Base-by-base conservation (phyloP, 345 rosid genomes). In the Microthlaspi erraticum region DNA sequence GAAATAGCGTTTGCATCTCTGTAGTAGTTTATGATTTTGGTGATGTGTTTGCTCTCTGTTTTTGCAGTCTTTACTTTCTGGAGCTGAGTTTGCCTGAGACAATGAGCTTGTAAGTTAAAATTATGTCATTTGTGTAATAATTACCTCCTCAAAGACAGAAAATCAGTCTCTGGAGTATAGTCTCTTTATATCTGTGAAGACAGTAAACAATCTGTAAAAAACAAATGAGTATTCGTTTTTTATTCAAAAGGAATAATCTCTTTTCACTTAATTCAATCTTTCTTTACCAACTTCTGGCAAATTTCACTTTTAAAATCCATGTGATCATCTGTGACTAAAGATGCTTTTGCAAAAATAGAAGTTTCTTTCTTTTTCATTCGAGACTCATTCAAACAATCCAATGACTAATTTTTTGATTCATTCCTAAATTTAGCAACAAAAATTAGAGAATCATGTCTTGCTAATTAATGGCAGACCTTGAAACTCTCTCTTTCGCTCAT, bases 21-120 rank as follows among this genome's bases (percentile, higher is more conserved):
- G 34, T 60, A 10, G 17, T 14, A 48, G 54, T 29, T 53, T 18
- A 32, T 58, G 60, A 58, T 32, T 13, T 44, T 61, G 69, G 46
- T 75, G 64, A 52, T 55, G 17, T 69, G 36, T 36, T 54, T 70
- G 16, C 4, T 55, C 51, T 64, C 32, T 77, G 43, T 60, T 17
- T 38, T 38, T 57, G 85, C 93, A 92, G 97, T 80, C 79, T 92
- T 56, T 90, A 90, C 78, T 79, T 90, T 77, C 90, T 92, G 29
- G 91, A 92, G 77, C 76, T 88, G 74, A 90, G 93, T 81, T 81
- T 92, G 60, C 98, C 95, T 0, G 75, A 77, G 61, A 87, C 89
- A 54, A 82, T 92, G 70, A 87, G 87, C 83, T 79, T 75, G 82
- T 90, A 33, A 76, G 71, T 44, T 62, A 26, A 36, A 18, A 18